Base-by-base conservation (phyloP, 768 basidiomycete species). In the Exidia glandulosa region DNA sequence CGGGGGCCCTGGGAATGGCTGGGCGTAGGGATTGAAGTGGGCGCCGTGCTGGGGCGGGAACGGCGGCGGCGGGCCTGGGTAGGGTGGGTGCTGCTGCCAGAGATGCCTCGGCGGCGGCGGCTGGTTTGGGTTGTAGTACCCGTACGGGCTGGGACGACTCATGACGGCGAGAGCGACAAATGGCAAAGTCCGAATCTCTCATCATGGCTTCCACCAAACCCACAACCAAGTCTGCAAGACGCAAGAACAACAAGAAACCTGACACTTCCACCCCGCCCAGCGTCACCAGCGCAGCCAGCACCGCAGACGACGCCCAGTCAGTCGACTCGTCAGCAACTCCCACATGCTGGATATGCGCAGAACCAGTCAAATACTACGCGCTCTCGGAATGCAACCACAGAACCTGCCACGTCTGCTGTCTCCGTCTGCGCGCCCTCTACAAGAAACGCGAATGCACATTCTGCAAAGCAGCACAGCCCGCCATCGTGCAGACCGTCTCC, bases 381-480 rank as follows among this genome's bases (percentile, higher is more conserved):
- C 74, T 96, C 32, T 87, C 94, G 19, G 82, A 87, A 59, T 99
- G 95, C 74, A 91, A 92, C 69, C 95, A 99, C 69, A 78, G 90
- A 57, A 97, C 92, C 2, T 98, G 95, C 76, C 94, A 96, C 72
- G 86, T 94, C 61, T 99, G 95, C 68, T 86, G 90, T 0, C 73
- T 97, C 57, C 82, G 95, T 6, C 72, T 98, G 31, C 75, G 95
- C 37, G 92, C 92, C 3, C 74, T 98, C 54, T 99, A 96, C 78
- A 97, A 97, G 77, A 94, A 90, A 71, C 76, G 74, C 45, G 90
- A 94, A 14, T 98, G 95, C 69, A 91, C 95, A 1, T 96, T 96
- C 71, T 99, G 95, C 80, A 98, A 98, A 82, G 92, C 87, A 57
- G 81, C 85, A 3, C 89, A 91, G 75, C 74, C 76, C 1, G 77